Evolutionary conservation across 345 rosid genomes (phyloP), one percentile per base, ranked within the genome.

Genomic region (Sapria himalayana): DNA sequence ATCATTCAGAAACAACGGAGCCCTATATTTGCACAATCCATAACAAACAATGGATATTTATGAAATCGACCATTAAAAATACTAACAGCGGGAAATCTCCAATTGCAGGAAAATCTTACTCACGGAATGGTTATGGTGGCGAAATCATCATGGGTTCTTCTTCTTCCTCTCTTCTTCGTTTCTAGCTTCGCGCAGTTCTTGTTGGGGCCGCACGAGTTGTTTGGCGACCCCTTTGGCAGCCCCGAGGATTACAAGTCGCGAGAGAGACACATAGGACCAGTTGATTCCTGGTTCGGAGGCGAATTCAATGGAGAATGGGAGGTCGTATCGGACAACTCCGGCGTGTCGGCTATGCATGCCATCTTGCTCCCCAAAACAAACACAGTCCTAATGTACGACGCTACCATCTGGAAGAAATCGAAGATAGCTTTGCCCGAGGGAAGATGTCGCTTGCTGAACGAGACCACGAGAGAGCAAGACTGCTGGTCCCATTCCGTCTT

Each of bases 341-440:
- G 98, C 3, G 86, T 84, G 15, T 89, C 93, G 0, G 86, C 74
- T 5, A 89, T 82, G 95, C 95, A 89, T 43, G 31, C 75, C 22
- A 56, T 74, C 13, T 55, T 82, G 54, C 60, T 89, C 49, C 93
- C 91, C 10, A 55, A 64, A 15, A 48, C 48, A 39, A 58, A 72
- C 59, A 63, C 72, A 52, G 81, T 58, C 24, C 49, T 76, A 25
- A 76, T 65, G 74, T 82, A 69, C 17, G 93, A 89, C 27, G 71
- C 94, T 23, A 82, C 94, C 1, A 63, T 71, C 34, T 70, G 76
- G 71, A 67, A 62, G 43, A 51, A 53, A 1, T 89, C 93, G 10
- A 45, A 54, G 15, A 20, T 76, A 6, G 33, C 18, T 8, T 19
- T 82, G 46, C 24, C 24, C 3, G 44, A 48, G 1, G 53, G 56